Evolutionary conservation across 306 rosid genomes (phyloP).

Genomic region (Citrullus colocynthis): DNA sequence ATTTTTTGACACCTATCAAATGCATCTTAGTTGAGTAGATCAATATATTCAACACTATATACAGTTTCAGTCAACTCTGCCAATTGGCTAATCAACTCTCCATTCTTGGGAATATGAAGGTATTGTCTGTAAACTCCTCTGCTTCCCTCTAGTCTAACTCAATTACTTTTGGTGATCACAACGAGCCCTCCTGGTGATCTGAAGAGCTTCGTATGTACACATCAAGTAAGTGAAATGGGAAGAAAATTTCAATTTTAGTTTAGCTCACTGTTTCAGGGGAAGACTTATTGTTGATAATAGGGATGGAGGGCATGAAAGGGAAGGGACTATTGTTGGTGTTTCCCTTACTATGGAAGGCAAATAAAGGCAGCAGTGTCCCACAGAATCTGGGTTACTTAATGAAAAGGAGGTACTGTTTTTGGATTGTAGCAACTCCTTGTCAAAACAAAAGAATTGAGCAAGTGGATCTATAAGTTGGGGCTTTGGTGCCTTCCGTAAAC

Average conservation of each 20-base stretch:
- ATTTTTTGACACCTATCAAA: not conserved
- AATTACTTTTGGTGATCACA: not conserved
- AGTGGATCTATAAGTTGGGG: not conserved
- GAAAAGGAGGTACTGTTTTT: not conserved
- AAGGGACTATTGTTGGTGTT: not conserved
- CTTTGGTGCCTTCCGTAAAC: conserved; percentile 1
- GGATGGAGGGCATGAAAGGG: not conserved
- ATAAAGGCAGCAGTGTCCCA: not conserved
- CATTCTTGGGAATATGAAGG: not conserved
- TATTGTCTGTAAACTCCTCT: not conserved
- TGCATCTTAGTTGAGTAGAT: not conserved
- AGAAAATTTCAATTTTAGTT: not conserved
- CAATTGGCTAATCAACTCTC: not conserved
- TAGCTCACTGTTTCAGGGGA: not conserved
- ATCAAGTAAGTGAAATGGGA: not conserved
- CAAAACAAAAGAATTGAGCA: not conserved
- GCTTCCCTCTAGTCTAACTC: not conserved
- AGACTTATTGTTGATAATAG: not conserved
- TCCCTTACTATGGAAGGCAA: conserved; percentile 1
- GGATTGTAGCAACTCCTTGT: not conserved
- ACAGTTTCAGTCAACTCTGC: not conserved
- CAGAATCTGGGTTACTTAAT: not conserved
- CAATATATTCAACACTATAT: not conserved
- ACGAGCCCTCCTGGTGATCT: not conserved
- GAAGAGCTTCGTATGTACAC: not conserved